Conservation (phyloP, 1,139 yeast genomes). For the Eremothecium gossypii region DNA sequence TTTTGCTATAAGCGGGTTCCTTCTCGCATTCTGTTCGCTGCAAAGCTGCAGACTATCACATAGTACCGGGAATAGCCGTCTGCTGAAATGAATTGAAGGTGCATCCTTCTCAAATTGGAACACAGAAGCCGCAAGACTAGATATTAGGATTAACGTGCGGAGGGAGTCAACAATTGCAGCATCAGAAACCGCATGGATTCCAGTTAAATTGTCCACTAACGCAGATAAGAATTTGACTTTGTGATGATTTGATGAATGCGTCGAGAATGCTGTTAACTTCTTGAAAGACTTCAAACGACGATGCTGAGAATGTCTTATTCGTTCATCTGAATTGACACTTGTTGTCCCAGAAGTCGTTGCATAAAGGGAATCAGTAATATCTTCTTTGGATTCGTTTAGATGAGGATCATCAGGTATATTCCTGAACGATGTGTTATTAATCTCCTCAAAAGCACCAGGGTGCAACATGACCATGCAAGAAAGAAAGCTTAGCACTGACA, state of each 20-base stretch:
- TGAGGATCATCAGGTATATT: conserved; percentile 16
- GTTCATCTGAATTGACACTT: not conserved
- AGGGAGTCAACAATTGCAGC: conserved; percentile 22
- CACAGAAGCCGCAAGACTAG: conserved; percentile 23
- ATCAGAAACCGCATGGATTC: conserved; percentile 21
- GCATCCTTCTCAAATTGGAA: conserved; percentile 15
- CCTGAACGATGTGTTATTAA: conserved; percentile 20
- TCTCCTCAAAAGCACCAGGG: conserved; percentile 19
- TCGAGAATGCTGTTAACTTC: conserved; percentile 5
- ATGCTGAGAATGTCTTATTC: not conserved
- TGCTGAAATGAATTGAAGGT: conserved; percentile 21
- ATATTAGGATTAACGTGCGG: conserved; percentile 17
- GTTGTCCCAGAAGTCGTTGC: not conserved
- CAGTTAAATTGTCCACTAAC: conserved; percentile 23
- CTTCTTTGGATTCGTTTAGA: conserved; percentile 5
- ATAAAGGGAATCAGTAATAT: conserved; percentile 3
- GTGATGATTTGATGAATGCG: conserved; percentile 8
- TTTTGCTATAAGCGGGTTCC: conserved; percentile 15
- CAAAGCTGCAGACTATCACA: conserved; percentile 10
- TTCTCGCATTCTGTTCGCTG: conserved; percentile 12
- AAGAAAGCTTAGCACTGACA: conserved; percentile 21
- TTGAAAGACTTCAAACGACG: conserved; percentile 4
- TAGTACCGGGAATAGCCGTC: conserved; percentile 18
- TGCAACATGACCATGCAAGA: conserved; percentile 21
- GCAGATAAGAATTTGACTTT: conserved; percentile 21